Base-by-base conservation (phyloP, 345 rosid species). In the Hibiscus syriacus region DNA sequence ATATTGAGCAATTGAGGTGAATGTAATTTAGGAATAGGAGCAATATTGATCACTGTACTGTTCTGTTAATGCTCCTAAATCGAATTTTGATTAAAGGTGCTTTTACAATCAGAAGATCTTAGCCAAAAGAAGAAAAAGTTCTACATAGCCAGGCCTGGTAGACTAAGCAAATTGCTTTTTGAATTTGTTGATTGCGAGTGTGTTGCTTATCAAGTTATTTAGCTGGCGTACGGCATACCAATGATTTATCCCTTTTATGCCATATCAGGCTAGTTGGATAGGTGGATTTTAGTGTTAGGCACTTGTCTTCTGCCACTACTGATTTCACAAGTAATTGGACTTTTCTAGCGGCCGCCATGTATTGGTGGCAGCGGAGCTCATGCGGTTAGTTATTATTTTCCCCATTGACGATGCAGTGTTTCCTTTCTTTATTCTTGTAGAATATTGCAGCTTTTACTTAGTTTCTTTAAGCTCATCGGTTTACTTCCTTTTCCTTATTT, bases 261-360 rank as follows among this genome's bases (percentile, higher is more conserved):
- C 65, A 13, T 79, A 30, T 72, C 72, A 95, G 96, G 65, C 76
- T 89, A 27, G 77, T 87, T 77, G 99, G 99, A 61, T 90, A 87
- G 87, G 99, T 92, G 62, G 99, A 95, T 76, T 95, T 95, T 76
- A 81, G 90, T 62, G 99, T 95, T 50, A 88, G 89, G 82, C 99
- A 95, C 79, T 89, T 95, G 54, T 77, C 99, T 55, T 95, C 98
- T 7, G 64, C 80, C 50, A 84, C 98, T n/a, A 73, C 89, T 54
- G 58, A 71, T 57, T 92, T 95, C 74, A 98, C 98, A 6, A 80
- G 82, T 75, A 58, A 73, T 5, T 95, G 97, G 78, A 69, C 0
- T 84, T 80, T 77, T 75, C 96, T 70, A 74, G 76, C 41, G 22
- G 62, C 72, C 96, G 69, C 97, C 84, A 61, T 95, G 98, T 73